Evolutionary conservation across 805 yeast species (phyloP), one percentile per base, ranked within the genome.

Genomic region (Cyberlindnera euphorbiae): DNA sequence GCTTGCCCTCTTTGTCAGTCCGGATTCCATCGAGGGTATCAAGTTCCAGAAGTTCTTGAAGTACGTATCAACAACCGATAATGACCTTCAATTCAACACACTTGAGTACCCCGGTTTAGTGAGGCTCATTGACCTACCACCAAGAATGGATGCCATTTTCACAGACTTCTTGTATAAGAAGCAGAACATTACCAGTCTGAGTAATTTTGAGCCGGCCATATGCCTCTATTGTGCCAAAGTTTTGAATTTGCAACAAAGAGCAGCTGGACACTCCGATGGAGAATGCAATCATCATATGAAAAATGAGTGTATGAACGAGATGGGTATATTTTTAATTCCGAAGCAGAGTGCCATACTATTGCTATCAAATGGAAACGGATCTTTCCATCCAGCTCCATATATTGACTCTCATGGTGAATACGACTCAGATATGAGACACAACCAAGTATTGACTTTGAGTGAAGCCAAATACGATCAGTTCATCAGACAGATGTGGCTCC

Each of bases 391-490:
- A 23, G 82, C 94, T 3, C 97, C 97, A 0, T 90, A 79, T 53
- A 60, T 85, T 24, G 96, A 89, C 55, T 69, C 70, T 24, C 95
- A 87, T 56, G 97, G 97, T 1, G 97, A 89, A 51, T 59, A 78
- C 12, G 87, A 89, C 33, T 81, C 78, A 28, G 89, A 81, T 34
- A 66, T 76, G 45, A 82, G 76, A 39, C 76, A 78, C 32, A 81
- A 80, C 1, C 75, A 87, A 35, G 84, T 94, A 0, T 74, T 89
- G 36, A 77, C 69, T 42, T 63, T 93, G 39, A 76, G 77, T 57
- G 58, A 62, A 28, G 60, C 62, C 4, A 67, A 85, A 35, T 90
- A 87, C 52, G 77, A 79, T 16, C 75, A 78, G 28, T 69, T 89
- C 39, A 72, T 72, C 14, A 69, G 79, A 35, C 73, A 71, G 23